Evolutionary conservation across 371 early-diverging fungal species (phyloP).

Genomic region (Syncephalastrum sp.): DNA sequence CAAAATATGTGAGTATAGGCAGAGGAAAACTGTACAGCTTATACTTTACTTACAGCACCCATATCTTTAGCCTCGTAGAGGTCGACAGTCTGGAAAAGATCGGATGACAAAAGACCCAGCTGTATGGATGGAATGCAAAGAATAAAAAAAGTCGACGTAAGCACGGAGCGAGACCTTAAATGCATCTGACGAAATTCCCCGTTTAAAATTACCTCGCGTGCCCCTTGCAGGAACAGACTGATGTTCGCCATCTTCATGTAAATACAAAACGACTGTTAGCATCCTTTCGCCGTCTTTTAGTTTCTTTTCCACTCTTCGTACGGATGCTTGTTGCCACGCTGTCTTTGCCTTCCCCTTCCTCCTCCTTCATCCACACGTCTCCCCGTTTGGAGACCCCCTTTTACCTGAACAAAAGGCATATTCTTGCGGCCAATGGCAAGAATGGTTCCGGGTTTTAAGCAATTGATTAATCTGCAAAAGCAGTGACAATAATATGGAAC

Average conservation of each 20-base stretch:
- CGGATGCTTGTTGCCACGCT: background rate
- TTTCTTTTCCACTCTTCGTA: background rate
- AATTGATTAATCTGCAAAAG: conserved; percentile 59
- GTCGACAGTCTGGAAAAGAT: conserved; percentile 89
- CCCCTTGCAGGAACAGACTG: conserved; percentile 61
- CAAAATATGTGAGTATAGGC: no score
- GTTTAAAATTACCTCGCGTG: conserved; percentile 39
- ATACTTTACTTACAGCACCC: conserved; percentile 48
- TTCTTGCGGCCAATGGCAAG: conserved; percentile 58
- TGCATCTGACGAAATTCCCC: background rate
- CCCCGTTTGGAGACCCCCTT: no score
- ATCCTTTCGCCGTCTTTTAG: conserved; percentile 5
- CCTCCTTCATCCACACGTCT: background rate
- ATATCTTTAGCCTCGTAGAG: conserved; percentile 87
- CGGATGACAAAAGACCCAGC: conserved; percentile 69
- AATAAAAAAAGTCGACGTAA: no score
- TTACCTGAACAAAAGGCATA: conserved; percentile 71
- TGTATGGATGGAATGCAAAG: conserved; percentile 8
- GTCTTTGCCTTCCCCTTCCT: background rate
- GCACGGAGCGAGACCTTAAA: no score
- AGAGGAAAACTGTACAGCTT: no score
- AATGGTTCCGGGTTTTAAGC: conserved; percentile 63
- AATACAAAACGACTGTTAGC: background rate
- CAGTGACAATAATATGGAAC: background rate
- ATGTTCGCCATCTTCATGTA: conserved; percentile 79